Conservation (phyloP, 202 grass and related monocot species). For the Saccharum hybrid region DNA sequence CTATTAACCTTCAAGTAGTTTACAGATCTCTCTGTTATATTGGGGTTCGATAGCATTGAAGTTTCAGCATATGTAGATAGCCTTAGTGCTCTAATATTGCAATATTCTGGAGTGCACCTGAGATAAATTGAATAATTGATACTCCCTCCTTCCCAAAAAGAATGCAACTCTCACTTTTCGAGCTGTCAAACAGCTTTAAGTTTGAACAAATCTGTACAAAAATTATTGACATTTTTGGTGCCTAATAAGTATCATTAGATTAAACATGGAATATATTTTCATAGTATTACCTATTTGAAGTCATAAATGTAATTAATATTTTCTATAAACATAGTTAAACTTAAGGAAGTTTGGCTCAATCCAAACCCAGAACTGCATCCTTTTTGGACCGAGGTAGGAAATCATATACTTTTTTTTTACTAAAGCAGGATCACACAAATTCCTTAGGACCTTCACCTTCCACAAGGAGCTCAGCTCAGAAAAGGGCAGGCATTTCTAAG, state of each 20-base stretch:
- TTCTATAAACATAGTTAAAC: not conserved
- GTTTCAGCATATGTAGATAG: slow-evolving; percentile 19
- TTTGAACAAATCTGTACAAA: not conserved
- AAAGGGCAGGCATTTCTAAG: slow-evolving; percentile 55
- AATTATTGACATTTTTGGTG: not conserved
- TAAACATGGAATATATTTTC: not conserved
- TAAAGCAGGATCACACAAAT: slow-evolving; percentile 39
- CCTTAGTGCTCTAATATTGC: slow-evolving; percentile 29
- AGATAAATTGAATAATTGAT: slow-evolving; percentile 17
- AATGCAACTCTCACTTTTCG: slow-evolving; percentile 5
- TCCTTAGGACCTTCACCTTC: slow-evolving; percentile 57
- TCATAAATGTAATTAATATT: not conserved
- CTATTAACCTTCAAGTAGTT: slow-evolving; percentile 18
- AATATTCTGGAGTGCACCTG: not conserved
- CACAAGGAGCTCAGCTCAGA: slow-evolving; percentile 47
- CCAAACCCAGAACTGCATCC: not conserved
- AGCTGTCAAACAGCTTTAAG: not conserved
- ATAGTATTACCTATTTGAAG: not conserved
- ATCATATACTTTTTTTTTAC: not conserved
- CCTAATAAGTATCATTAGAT: no score
- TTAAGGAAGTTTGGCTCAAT: not conserved
- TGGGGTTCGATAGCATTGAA: slow-evolving; percentile 10
- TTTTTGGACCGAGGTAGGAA: not conserved
- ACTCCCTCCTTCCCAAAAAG: not conserved
- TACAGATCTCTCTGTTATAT: slow-evolving; percentile 30